Evolutionary conservation across 2,329 filamentous ascomycete genomes (phyloP), one percentile per base, ranked within the genome.

Genomic region (Phialophora chinensis): DNA sequence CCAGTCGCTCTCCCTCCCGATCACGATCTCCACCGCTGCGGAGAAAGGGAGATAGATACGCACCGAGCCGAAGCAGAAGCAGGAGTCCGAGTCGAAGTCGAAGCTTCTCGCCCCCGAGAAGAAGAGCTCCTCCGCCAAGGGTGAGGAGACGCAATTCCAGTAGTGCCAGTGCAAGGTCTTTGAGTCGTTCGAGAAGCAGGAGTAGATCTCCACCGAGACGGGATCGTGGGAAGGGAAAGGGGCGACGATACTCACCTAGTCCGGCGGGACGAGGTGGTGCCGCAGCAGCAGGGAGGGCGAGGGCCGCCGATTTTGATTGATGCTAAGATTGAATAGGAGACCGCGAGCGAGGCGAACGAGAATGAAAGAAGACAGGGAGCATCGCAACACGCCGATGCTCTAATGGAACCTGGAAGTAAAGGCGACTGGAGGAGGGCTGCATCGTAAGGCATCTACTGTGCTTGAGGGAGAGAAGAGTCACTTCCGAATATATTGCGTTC

Each of bases 271-370:
- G 58, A 25, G 53, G 44, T 44, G 64, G 60, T 14, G 52, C n/a
- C 23, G 23, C 2, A 27, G 54, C 52, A 27, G 25, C 49, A 27
- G 63, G 49, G 10, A 62, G 68, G 33, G 58, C 66, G 23, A 61
- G 63, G 25, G 68, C 68, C 10, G 68, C 65, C 11, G 68, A 70
- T 53, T 70, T 70, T 44, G 63, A 59, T n/a, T 66, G 55, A 63
- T 53, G 38, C 17, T 29, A 17, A 7, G 8, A n/a, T 25, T 23
- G 25, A 14, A 31, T 5, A 49, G 31, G 44, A 25, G 29, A 14
- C 8, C 10, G 23, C n/a, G 47, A 23, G 31, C 23, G 49, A 50
- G 52, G 35, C 12, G 8, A 10, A 31, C 29, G 35, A 29, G 14
- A 23, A 31, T 14, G 20, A 20, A 52, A 11, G 47, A 12, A 23